phyloP scores from a whole-genome alignment of 208 protist genomes.

The Wallacemonas sp. region DNA sequence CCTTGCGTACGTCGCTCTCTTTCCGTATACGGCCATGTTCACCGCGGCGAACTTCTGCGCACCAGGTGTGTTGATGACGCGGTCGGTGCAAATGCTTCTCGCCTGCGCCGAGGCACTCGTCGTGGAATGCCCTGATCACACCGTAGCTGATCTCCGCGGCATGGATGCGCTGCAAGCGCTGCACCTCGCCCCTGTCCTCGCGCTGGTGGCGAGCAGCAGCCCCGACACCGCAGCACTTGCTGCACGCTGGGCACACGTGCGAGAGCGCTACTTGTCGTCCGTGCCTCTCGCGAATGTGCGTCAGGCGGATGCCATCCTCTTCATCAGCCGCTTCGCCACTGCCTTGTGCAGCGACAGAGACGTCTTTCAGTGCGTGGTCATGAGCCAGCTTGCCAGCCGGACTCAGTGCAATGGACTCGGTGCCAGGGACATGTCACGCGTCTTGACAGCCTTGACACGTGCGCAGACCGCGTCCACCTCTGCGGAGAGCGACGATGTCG shows the following conservation, averaged over 20 bases:
- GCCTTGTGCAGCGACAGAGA: neutral
- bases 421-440: neutral
- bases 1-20: constrained; percentile 58
- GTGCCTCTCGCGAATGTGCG: neutral
- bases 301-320: neutral
- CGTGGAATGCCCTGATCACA: neutral
- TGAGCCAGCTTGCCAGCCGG: neutral
- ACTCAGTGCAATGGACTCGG: neutral
- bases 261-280: neutral
- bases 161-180: constrained; percentile 31
- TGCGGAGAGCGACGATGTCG: neutral
- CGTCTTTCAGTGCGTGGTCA: neutral
- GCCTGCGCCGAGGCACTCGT: constrained; percentile 7
- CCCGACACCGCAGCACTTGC: too few relatives aligned
- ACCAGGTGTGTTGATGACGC: constrained; percentile 1
- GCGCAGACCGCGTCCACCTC: neutral
- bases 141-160: neutral
- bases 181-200: constrained; percentile 20
- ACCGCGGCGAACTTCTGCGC: neutral
- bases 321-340: neutral
- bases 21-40: constrained; percentile 27
- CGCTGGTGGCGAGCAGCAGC: constrained; percentile 1
- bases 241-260: neutral
- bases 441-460: neutral
- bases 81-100: constrained; percentile 1